Base-by-base conservation (phyloP, 306 rosid genomes). In the Begonia loranthoides region DNA sequence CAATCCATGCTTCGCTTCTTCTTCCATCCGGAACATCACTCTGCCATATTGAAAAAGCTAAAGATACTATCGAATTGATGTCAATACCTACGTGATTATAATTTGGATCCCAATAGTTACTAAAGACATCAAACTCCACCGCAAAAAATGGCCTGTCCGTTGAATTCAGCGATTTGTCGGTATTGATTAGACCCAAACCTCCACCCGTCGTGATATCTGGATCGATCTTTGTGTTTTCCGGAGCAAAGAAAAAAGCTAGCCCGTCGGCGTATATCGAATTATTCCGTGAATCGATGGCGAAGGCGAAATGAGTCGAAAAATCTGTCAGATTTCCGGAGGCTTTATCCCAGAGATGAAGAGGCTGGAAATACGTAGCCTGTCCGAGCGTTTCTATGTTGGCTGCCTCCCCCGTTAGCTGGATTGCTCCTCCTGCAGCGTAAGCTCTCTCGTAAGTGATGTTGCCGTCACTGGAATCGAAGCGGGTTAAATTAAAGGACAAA, bases 201-300 rank as follows among this genome's bases (percentile, higher is more conserved):
- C 76, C 68, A 9, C 81, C 75, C 60, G 24, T 17, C 1, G 15
- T 12, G 9, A 49, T 9, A 1, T 17, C 1, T 5, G 50, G 66
- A 63, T 65, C 28, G 38, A 52, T 65, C 60, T 1, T 61, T 9
- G 73, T 60, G 47, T 38, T 61, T 0, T 1, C 17, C 13, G 70
- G 79, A 13, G 79, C 69, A 39, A 78, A 38, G 60, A 78, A 76
- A 56, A 82, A 82, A 9, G 73, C 56, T 44, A 76, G 41, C 2
- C 79, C 88, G 45, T 76, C 76, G 17, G 43, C 88, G 57, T 59
- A 68, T 0, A 0, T 0, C 0, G 36, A 34, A 9, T 0, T 7
- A 9, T 51, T 16, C 1, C 54, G 19, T 6, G 83, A 65, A 22
- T 62, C 13, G 11, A 80, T 67, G 47, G 44, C 36, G 13, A 76